Evolutionary conservation across 1,284 basidiomycete genomes (phyloP).

Genomic region (Ceratobasidium sp.): DNA sequence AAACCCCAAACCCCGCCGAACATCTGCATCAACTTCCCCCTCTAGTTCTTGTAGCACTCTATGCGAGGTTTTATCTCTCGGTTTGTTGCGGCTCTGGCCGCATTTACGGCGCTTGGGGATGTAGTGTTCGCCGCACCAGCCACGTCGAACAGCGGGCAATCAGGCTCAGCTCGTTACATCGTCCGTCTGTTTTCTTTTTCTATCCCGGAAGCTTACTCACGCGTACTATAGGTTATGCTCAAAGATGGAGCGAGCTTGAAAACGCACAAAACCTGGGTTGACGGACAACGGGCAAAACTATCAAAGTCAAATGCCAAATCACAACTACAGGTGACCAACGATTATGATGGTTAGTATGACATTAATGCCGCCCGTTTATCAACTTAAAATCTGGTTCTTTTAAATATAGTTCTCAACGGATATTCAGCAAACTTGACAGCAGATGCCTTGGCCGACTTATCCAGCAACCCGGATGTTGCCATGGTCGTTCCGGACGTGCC

Average conservation of each 20-base stretch:
- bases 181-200: not conserved
- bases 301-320: not conserved
- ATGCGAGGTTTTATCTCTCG: slow-evolving; percentile 19
- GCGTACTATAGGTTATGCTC: slow-evolving; percentile 1
- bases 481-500: slow-evolving; percentile 38
- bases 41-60: not conserved
- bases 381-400: not conserved
- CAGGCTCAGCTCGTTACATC: slow-evolving; percentile 6
- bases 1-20: not conserved
- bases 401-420: slow-evolving; percentile 18
- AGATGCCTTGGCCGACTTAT: slow-evolving; percentile 23
- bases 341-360: slow-evolving; percentile 20
- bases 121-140: not conserved
- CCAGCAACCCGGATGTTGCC: slow-evolving; percentile 25
- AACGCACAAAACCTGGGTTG: slow-evolving; percentile 20
- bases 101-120: not conserved
- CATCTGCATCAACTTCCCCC: not conserved
- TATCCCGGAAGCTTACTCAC: not conserved
- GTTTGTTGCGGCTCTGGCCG: slow-evolving; percentile 4
- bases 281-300: not conserved
- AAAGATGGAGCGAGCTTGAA: not conserved
- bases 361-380: not conserved
- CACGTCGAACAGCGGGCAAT: not conserved
- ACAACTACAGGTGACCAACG: not conserved
- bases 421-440: slow-evolving; percentile 38